Conservation (phyloP, 2,329 filamentous ascomycete species). For the Capronia coronata region DNA sequence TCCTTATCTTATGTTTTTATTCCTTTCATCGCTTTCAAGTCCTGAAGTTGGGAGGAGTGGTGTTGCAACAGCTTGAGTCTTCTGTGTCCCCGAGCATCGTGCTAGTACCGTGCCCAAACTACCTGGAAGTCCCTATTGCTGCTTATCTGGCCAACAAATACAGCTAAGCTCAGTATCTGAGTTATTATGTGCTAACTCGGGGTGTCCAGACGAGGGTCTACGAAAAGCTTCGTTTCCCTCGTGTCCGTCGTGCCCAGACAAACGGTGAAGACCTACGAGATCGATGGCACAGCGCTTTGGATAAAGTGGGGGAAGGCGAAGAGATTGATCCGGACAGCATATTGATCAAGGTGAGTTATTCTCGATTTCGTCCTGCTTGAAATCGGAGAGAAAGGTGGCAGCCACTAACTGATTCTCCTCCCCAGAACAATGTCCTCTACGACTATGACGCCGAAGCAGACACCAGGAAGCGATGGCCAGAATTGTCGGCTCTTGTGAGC, state of each 20-base stretch:
- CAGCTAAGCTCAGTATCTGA: too few species aligned
- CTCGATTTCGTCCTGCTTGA: too few species aligned
- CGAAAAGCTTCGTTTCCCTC: slow-evolving; percentile 28
- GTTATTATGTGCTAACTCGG: too few species aligned
- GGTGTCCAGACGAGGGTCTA: slow-evolving; percentile 37
- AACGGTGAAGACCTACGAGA: slow-evolving; percentile 45
- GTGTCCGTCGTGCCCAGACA: slow-evolving; percentile 45
- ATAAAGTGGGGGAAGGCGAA: slow-evolving; percentile 43
- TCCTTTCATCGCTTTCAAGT: background rate
- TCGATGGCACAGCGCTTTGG: slow-evolving; percentile 47
- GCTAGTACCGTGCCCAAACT: too few species aligned
- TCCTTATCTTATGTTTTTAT: background rate
- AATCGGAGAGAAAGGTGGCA: too few species aligned
- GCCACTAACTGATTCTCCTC: background rate
- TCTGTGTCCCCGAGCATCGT: too few species aligned
- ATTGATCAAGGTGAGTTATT: slow-evolving; percentile 35
- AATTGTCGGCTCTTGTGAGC: slow-evolving; percentile 36
- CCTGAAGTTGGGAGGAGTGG: too few species aligned
- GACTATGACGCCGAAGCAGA: slow-evolving; percentile 45
- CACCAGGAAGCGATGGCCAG: slow-evolving; percentile 38
- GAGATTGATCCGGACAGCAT: slow-evolving; percentile 43
- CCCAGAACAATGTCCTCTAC: slow-evolving; percentile 43
- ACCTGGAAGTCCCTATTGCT: background rate
- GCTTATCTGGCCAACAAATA: background rate
- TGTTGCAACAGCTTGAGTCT: too few species aligned